These are phyloP conservation scores for Coleophoma crateriformis DNA, from an alignment of 2,329 filamentous ascomycete genomes.

Conservation along the genomic window DNA sequence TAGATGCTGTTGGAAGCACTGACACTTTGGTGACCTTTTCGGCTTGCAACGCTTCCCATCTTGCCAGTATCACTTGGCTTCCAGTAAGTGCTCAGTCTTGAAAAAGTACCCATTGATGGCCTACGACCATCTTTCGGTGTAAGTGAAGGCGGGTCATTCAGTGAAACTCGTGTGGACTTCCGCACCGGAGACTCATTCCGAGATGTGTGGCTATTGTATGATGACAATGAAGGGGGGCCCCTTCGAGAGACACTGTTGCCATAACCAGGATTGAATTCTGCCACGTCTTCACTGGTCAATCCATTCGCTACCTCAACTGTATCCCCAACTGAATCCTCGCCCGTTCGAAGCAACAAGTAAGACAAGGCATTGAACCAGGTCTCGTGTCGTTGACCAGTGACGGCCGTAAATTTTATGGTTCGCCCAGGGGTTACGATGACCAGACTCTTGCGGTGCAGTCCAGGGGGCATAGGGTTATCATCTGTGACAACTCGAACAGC, in stretches of 20 bases:
- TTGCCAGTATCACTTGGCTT: conserved; percentile 26
- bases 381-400: conserved; percentile 90
- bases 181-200: conserved; percentile 57
- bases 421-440: conserved; percentile 85
- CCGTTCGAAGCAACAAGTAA: conserved; percentile 79
- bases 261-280: conserved; percentile 72
- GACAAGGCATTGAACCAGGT: conserved; percentile 98
- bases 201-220: conserved; percentile 71
- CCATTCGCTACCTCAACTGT: conserved; percentile 52
- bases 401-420: conserved; percentile 88
- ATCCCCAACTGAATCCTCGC: conserved; percentile 51
- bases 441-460: conserved; percentile 89
- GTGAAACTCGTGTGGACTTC: conserved; percentile 25
- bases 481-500: conserved; percentile 88
- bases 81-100: conserved; percentile 56
- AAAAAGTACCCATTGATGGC: conserved; percentile 39
- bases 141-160: conserved; percentile 11
- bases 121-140: conserved; percentile 18
- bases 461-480: conserved; percentile 91
- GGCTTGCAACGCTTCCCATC: conserved; percentile 44
- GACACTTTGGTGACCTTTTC: conserved; percentile 45
- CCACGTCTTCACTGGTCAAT: conserved; percentile 55
- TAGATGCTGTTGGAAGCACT: conserved; percentile 42
- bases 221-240: conserved; percentile 64
- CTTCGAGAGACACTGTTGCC: conserved; percentile 42